Percentiles rank a stretch among this genome's conserved stretches.
These are phyloP conservation scores for Petrea volubilis DNA, from an alignment of 257 asterid species.

Conservation along the genomic window DNA sequence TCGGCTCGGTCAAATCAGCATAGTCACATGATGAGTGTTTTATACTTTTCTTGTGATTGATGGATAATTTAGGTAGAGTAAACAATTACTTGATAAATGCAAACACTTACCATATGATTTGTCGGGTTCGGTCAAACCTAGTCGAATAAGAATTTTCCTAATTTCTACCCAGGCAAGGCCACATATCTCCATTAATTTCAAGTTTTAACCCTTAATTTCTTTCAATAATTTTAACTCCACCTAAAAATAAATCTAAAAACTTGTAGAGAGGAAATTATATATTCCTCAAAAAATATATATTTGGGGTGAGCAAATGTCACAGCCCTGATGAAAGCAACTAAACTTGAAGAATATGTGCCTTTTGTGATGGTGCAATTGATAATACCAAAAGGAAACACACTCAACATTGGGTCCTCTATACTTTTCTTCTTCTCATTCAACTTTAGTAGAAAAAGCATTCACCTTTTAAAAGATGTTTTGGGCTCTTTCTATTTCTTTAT, in stretches of 20 bases:
- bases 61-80: too few species aligned
- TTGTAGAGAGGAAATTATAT: not conserved
- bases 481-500: not conserved
- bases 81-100: too few species aligned
- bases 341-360: conserved; percentile 56
- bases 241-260: not conserved
- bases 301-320: conserved; percentile 6
- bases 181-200: not conserved
- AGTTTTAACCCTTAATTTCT: not conserved
- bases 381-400: conserved; percentile 35
- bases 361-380: conserved; percentile 39
- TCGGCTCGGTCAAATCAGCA: too few species aligned
- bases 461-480: conserved; percentile 44
- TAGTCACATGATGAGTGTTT: too few species aligned
- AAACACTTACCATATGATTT: too few species aligned
- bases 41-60: too few species aligned
- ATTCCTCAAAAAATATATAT: not conserved
- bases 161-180: not conserved
- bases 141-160: not conserved
- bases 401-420: conserved; percentile 23
- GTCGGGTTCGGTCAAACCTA: too few species aligned
- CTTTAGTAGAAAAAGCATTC: conserved; percentile 51
- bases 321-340: conserved; percentile 37
- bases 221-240: not conserved
- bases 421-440: conserved; percentile 33